Percentiles rank a stretch among this genome's conserved stretches.
phyloP scores from a whole-genome alignment of 176 grass and related monocot genomes.

The Oryza longistaminata region DNA sequence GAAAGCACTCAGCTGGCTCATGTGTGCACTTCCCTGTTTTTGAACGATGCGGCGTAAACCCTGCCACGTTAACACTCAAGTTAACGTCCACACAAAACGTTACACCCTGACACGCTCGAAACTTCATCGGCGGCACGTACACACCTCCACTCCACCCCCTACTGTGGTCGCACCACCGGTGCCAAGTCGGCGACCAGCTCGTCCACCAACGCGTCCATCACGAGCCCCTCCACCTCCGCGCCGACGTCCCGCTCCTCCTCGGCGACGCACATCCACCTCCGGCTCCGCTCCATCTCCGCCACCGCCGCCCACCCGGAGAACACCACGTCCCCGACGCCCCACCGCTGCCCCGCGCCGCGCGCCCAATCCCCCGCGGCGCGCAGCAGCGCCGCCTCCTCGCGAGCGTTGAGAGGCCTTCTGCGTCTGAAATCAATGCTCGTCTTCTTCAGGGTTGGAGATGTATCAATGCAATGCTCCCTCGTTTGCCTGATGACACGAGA shows the following conservation, averaged over 20 bases:
- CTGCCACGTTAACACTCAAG: constrained; percentile 26
- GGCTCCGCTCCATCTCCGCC: constrained; percentile 56
- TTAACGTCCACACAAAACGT: neutral
- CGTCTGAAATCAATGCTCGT: neutral
- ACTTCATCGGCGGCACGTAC: neutral
- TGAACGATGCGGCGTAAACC: neutral
- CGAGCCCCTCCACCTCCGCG: neutral
- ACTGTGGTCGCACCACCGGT: neutral
- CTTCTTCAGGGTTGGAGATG: neutral
- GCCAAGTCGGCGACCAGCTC: constrained; percentile 30
- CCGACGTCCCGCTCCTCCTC: constrained; percentile 35
- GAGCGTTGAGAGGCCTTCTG: neutral
- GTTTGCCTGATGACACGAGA: neutral
- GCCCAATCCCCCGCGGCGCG: constrained; percentile 47
- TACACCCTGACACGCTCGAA: neutral
- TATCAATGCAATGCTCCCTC: neutral
- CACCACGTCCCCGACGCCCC: constrained; percentile 48
- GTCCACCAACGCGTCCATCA: constrained; percentile 21
- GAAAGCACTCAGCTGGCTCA: too few species aligned
- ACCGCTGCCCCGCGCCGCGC: constrained; percentile 27
- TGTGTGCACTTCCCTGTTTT: too few species aligned
- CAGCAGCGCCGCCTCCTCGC: neutral
- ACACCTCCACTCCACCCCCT: neutral
- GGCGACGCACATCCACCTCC: constrained; percentile 37
- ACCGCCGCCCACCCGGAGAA: constrained; percentile 41